Evolutionary conservation across 345 rosid genomes (phyloP), one percentile per base, ranked within the genome.

Genomic region (Litchi chinensis): DNA sequence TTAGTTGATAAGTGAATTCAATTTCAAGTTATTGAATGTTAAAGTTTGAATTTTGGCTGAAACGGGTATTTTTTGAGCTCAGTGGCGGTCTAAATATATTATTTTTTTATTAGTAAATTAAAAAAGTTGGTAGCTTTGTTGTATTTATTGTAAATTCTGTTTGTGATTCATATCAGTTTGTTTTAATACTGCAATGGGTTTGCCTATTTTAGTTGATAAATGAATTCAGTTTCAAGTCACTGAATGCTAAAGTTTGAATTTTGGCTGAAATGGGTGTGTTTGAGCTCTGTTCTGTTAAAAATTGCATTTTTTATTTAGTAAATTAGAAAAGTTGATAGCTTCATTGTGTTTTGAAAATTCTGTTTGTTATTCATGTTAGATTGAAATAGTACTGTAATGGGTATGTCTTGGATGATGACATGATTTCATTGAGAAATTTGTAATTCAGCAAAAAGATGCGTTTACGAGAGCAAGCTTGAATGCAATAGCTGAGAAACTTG

Each of bases 391-490:
- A 18, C 39, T 19, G 63, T 65, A 48, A 19, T 50, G 50, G 63
- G 64, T 75, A 46, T 44, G 44, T 50, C 8, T 28, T 65, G 28
- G 37, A 32, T 32, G 54, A 50, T 59, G 10, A 0, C 44, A 28
- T n/a, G 9, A 5, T 68, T 73, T 9, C 65, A 4, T 73, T 71
- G 8, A 2, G 52, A 46, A 46, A 46, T 46, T 46, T 46, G 22
- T 68, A 52, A 68, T 75, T 77, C 88, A 95, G 97, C 85, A 82
- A 63, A 85, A 90, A 75, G 90, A 89, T 71, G 89, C 90, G 8
- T 95, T 94, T 83, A 90, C 89, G 54, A 77, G 89, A 72, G 89
- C 84, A 72, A 85, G 82, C 82, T 86, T 94, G 84, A 82, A 93
- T 82, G 79, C 85, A 63, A 87, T 94, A 68, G 90, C 95, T 6